Conservation (phyloP, 2,329 filamentous ascomycete genomes). For the Cladosporium sp. region DNA sequence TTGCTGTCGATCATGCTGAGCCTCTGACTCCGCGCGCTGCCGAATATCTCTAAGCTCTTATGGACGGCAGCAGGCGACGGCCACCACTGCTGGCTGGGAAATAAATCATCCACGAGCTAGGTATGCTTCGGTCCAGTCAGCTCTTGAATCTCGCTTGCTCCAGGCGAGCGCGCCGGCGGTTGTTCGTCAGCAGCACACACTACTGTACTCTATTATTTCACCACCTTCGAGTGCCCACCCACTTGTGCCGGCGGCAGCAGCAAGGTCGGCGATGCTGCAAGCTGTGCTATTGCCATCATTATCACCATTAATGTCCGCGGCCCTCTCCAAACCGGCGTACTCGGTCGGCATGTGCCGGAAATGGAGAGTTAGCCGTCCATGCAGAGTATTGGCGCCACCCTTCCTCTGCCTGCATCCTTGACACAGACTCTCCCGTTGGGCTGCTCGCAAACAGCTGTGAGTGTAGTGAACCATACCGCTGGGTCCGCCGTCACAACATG, state of each 20-base stretch:
- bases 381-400: constrained; percentile 14
- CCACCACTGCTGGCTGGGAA: background rate
- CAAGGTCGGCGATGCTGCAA: background rate
- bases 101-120: background rate
- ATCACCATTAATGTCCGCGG: constrained; percentile 1
- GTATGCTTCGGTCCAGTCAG: background rate
- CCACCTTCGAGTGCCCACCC: background rate
- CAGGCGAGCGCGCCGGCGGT: background rate
- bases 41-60: background rate
- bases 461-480: constrained; percentile 18
- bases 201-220: background rate
- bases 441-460: constrained; percentile 17
- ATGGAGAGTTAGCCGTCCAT: constrained; percentile 13
- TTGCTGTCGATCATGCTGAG: constrained; percentile 1
- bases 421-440: constrained; percentile 19
- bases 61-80: background rate
- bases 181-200: constrained; percentile 6
- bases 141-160: constrained; percentile 12
- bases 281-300: background rate
- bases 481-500: constrained; percentile 19
- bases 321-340: background rate
- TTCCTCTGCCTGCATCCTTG: constrained; percentile 17
- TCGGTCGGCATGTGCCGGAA: constrained; percentile 2
- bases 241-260: background rate
- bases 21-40: background rate